phyloP scores from a whole-genome alignment of 768 basidiomycete genomes.

The Trametes elegans region DNA sequence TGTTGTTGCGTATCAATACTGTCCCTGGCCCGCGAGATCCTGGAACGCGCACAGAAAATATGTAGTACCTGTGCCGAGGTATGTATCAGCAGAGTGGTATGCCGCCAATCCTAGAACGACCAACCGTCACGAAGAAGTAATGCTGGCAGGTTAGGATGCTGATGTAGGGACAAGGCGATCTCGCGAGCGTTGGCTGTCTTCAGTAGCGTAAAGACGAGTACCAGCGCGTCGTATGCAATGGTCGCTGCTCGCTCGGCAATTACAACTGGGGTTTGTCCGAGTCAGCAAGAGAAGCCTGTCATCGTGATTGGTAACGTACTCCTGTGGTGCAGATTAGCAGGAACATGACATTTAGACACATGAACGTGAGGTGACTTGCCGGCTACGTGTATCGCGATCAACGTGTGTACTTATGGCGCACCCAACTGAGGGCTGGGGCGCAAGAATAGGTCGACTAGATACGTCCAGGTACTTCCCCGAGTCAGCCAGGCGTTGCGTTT shows the following conservation, averaged over 20 bases:
- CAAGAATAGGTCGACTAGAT: background rate
- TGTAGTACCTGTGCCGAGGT: background rate
- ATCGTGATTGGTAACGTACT: no score
- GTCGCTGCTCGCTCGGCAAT: slow-evolving; percentile 15
- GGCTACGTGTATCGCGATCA: slow-evolving; percentile 1
- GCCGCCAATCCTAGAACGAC: background rate
- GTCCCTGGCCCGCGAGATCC: no score
- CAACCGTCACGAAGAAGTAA: slow-evolving; percentile 20
- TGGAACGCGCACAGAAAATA: slow-evolving; percentile 12
- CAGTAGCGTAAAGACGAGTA: slow-evolving; percentile 14
- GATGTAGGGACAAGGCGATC: background rate
- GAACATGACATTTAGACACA: no score
- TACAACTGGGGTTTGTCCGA: slow-evolving; percentile 4
- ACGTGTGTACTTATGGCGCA: slow-evolving; percentile 12
- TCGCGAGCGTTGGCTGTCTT: slow-evolving; percentile 4
- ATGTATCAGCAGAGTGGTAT: background rate
- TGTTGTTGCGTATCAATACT: no score
- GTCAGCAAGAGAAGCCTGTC: no score
- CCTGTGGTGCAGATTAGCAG: no score
- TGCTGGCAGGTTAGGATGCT: background rate
- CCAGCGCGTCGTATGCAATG: slow-evolving; percentile 12
- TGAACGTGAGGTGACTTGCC: no score
- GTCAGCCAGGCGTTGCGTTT: background rate
- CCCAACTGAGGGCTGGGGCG: slow-evolving; percentile 18
- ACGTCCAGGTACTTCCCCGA: slow-evolving; percentile 8